phyloP scores from a whole-genome alignment of 2,329 filamentous ascomycete genomes.

The Huntiella moniliformis region DNA sequence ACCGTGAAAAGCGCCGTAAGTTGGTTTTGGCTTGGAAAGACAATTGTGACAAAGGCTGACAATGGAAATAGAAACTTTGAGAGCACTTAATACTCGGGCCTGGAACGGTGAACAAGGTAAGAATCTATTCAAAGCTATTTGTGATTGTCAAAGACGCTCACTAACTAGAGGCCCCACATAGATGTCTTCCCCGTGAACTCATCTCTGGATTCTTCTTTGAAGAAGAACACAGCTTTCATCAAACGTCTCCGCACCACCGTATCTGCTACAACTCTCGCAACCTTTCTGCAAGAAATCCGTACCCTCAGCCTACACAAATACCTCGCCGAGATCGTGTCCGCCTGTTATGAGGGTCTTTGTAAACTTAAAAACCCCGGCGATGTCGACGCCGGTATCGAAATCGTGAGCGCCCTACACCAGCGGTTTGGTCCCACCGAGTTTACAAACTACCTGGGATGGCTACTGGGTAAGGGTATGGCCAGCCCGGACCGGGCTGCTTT shows the following conservation, averaged over 20 bases:
- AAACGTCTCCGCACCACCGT: constrained; percentile 86
- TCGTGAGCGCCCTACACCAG: constrained; percentile 88
- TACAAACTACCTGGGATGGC: constrained; percentile 80
- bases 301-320: constrained; percentile 89
- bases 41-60: constrained; percentile 43
- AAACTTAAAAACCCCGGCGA: constrained; percentile 84
- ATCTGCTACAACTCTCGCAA: constrained; percentile 56
- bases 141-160: constrained; percentile 12
- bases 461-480: constrained; percentile 75
- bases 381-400: constrained; percentile 77
- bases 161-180: constrained; percentile 20
- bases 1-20: constrained; percentile 11
- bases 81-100: constrained; percentile 66
- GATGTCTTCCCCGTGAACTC: constrained; percentile 61
- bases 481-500: constrained; percentile 72
- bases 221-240: constrained; percentile 97
- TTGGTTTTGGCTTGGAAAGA: neutral
- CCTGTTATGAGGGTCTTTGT: constrained; percentile 85
- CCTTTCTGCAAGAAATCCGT: constrained; percentile 78
- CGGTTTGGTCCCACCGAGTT: constrained; percentile 82
- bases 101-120: constrained; percentile 81
- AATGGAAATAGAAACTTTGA: constrained; percentile 28
- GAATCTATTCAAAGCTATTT: constrained; percentile 12
- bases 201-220: constrained; percentile 82
- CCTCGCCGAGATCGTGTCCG: constrained; percentile 88